Base-by-base conservation (phyloP, 257 asterid genomes). In the Coffea eugenioides region DNA sequence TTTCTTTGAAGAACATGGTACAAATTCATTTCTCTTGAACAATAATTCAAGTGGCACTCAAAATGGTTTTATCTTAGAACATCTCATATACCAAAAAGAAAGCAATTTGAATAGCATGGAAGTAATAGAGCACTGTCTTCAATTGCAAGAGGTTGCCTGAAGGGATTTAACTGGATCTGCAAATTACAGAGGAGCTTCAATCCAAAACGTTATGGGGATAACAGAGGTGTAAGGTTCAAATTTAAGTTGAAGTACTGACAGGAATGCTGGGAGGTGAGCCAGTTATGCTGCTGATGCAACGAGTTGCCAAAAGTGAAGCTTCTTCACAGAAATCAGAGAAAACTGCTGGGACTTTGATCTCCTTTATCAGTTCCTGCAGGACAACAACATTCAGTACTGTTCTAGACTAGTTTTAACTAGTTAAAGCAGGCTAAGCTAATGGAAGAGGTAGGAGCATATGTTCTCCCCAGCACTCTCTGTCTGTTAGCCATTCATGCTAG, bases 311-410 rank as follows among this genome's bases (percentile, higher is more conserved):
- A 89, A 83, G 82, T 54, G 88, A 89, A 84, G 99, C 99, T 87
- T 95, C 99, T 84, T 95, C 98, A 74, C 98, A 93, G 81, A 90
- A 95, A 87, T 95, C 99, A 8, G 99, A 90, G 81, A 95, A 95
- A 78, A 95, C 77, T 61, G 92, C 94, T 4, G 96, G 92, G 69
- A 91, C 91, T 66, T 87, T 84, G 74, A 90, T 93, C 83, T 86
- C 87, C 84, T 87, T 89, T 45, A 93, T 83, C 75, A 92, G 76
- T 86, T 91, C 92, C 98, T 94, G 78, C 5, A 66, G 69, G 49
- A 54, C 54, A 65, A 48, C 31, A 64, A 21, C 76, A 23, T 9
- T 52, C 46, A 6, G 39, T 41, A 56, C 13, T 8, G 10, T 5
- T 62, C 62, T 57, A 61, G 23, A 34, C 16, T 13, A 74, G n/a